Evolutionary conservation across 768 basidiomycete genomes (phyloP), one percentile per base, ranked within the genome.

Genomic region (Austroboletus eburneus): DNA sequence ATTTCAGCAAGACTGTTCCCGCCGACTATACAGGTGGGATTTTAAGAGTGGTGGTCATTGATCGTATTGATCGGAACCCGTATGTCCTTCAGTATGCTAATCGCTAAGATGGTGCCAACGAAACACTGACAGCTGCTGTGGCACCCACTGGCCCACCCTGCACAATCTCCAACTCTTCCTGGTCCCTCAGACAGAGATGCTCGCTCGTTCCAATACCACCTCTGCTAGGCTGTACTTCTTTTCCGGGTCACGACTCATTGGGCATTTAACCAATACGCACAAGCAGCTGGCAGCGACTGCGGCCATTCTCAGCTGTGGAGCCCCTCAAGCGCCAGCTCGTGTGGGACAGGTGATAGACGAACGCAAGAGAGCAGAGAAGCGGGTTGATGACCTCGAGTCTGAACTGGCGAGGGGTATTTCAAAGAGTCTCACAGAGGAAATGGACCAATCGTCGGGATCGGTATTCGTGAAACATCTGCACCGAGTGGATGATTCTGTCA

Each of bases 181-280:
- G 36, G 63, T 85, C 35, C 81, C 86, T 20, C 75, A 86, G 59
- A 85, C 81, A 9, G 85, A 86, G 46, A 66, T 80, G 1, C 69
- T 86, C 22, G 71, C 84, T 32, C 77, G 84, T 9, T 76, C 83
- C 8, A 70, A 71, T 14, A 75, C 79, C 2, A 76, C 79, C 0
- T 82, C 83, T 46, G 80, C 79, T 20, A 81, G 90, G 21, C 74
- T 94, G 5, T 88, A 82, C 68, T 93, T 96, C 70, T 74, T 87
- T 41, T 70, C 82, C n/a, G 92, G 91, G 5, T 83, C 86, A 14
- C 82, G 91, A 20, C 74, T 91, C 6, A 77, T 86, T 36, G 58
- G 71, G 2, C 74, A 87, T 57, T 70, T 92, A 43, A 70, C 76
- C 3, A 71, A 76, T 3, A 72, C 80, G 0, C 85, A 89, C 55